Evolutionary conservation across 2,329 filamentous ascomycete species (phyloP).

Genomic region (Colletotrichum echinochloae): DNA sequence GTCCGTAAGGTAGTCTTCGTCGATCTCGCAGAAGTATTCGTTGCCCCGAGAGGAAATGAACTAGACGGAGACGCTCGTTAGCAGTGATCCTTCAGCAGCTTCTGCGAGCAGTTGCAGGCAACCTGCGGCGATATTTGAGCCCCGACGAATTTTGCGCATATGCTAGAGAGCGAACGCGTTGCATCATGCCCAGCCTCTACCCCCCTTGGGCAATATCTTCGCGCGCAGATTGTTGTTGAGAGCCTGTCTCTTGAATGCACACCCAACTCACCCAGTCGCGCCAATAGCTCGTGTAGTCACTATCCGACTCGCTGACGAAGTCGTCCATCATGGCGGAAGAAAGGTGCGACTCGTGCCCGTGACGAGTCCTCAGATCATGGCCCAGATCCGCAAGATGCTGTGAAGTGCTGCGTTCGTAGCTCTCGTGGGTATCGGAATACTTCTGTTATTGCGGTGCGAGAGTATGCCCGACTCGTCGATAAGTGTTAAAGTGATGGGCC

Average conservation of each 20-base stretch:
- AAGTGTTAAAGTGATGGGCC: constrained; percentile 4
- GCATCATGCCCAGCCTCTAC: not conserved
- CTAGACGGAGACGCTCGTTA: constrained; percentile 60
- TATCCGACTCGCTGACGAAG: constrained; percentile 97
- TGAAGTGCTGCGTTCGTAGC: not conserved
- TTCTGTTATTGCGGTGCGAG: not conserved
- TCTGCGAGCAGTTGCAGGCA: not conserved
- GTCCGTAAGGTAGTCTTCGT: constrained; percentile 98
- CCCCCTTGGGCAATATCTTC: not conserved
- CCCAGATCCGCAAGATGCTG: not conserved
- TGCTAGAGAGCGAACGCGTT: not conserved
- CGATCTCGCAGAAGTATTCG: constrained; percentile 99
- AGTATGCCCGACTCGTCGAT: constrained; percentile 2
- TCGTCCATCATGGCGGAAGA: constrained; percentile 80
- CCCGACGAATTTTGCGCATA: not conserved
- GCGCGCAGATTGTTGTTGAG: not conserved
- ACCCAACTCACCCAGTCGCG: constrained; percentile 88
- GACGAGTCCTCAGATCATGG: constrained; percentile 32
- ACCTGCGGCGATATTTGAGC: not conserved
- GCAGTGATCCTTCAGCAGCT: not conserved
- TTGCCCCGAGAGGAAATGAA: constrained; percentile 98
- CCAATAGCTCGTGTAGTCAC: constrained; percentile 99
- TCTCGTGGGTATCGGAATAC: not conserved
- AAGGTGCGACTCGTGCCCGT: constrained; percentile 35
- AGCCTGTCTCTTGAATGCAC: not conserved